These are phyloP conservation scores for Amanita polypyramis DNA, from an alignment of 768 basidiomycete genomes.

Conservation along the genomic window DNA sequence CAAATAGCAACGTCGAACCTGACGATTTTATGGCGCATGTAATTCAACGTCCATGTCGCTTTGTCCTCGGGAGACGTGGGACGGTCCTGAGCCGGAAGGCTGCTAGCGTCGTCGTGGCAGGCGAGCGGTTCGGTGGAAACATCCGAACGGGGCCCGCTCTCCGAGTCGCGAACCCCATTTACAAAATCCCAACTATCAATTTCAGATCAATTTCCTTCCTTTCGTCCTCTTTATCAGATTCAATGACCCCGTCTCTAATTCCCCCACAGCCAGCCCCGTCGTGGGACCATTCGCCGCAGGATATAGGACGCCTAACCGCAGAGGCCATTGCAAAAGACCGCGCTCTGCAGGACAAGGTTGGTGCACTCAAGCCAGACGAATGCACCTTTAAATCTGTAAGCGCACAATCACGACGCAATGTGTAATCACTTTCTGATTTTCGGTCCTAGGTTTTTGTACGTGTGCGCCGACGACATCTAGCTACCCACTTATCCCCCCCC, in stretches of 20 bases:
- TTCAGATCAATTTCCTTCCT: conserved; percentile 14
- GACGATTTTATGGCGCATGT: conserved; percentile 20
- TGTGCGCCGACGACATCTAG: conserved; percentile 10
- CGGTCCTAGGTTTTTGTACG: conserved; percentile 60
- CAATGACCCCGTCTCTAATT: conserved; percentile 35
- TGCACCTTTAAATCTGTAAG: conserved; percentile 61
- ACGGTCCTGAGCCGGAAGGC: conserved; percentile 25
- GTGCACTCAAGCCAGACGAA: conserved; percentile 40
- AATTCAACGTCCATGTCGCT: conserved; percentile 15
- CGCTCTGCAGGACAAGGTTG: conserved; percentile 46
- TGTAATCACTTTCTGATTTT: background rate
- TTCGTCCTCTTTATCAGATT: conserved; percentile 17
- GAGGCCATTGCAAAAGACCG: conserved; percentile 48
- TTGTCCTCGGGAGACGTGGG: conserved; percentile 15
- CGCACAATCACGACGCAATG: conserved; percentile 2
- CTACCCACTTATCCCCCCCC: background rate
- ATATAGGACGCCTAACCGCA: conserved; percentile 47
- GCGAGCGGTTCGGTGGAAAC: conserved; percentile 22
- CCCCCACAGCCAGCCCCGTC: conserved; percentile 57
- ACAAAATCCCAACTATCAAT: conserved; percentile 9
- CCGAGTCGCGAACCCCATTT: conserved; percentile 1
- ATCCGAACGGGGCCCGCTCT: conserved; percentile 22
- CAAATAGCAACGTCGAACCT: conserved; percentile 6
- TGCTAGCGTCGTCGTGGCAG: conserved; percentile 28
- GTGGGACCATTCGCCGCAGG: conserved; percentile 59